Evolutionary conservation across 345 rosid species (phyloP), one percentile per base, ranked within the genome.

Genomic region (Populus deltoides): DNA sequence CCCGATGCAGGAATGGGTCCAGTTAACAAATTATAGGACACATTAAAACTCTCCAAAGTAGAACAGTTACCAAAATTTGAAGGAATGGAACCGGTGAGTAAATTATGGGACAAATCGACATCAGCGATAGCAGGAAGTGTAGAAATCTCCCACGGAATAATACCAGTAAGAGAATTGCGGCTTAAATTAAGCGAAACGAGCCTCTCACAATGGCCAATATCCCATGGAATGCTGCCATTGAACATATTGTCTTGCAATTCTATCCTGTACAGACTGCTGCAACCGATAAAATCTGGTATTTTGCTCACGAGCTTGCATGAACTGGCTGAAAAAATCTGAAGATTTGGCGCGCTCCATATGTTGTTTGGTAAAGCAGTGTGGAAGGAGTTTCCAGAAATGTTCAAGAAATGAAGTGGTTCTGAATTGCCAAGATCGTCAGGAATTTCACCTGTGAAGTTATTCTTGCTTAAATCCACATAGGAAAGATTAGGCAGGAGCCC

Each of bases 121-220:
- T 85, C 92, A 3, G 97, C 86, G 53, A 97, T 90, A 0, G 88
- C 82, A 0, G 93, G 97, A 70, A 97, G 89, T 4, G 86, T 71
- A 1, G 99, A 94, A 4, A 97, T 91, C 77, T 94, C 94, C 94
- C 89, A 84, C 0, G 98, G 98, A 22, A 97, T 97, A 27, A 89
- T 89, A 1, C 97, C 99, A 11, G 89, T 71, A 43, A 97, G 90
- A 51, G 86, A 84, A 75, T 97, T 97, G 61, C 83, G 77, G 81
- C 99, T 92, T 62, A 94, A 78, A 75, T 94, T 90, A 70, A 97
- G 85, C 22, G 47, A 47, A 71, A 91, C 75, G 22, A 94, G 98
- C 95, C 89, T 97, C 85, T 83, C 92, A 63, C 99, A 97, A 62
- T 90, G 98, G 53, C 88, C 89, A 25, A 97, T 88, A 69, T 90